A percentile compares a stretch with the other conserved stretches of the same genome.
Evolutionary conservation across 176 grass and related monocot species (phyloP).

Genomic region (Rhipidocladum racemiflorum): DNA sequence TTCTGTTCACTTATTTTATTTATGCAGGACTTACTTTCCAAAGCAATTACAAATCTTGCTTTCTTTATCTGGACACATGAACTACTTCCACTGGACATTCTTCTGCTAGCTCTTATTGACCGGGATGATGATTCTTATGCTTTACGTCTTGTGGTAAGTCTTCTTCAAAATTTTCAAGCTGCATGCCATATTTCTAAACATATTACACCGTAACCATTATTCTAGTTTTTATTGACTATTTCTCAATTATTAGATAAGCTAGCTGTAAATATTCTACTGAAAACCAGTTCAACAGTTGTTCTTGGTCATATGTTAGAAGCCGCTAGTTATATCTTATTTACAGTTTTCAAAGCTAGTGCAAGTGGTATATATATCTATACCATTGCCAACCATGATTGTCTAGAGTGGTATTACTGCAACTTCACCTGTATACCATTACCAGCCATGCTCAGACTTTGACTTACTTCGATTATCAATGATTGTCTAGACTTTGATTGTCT

Average conservation of each 20-base stretch:
- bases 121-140: conserved; percentile 95
- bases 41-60: conserved; percentile 81
- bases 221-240: conserved; percentile 13
- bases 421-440: not conserved
- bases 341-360: not conserved
- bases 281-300: conserved; percentile 17
- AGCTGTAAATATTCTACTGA: conserved; percentile 12
- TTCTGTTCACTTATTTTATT: conserved; percentile 26
- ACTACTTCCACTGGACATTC: conserved; percentile 90
- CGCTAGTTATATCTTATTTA: conserved; percentile 14
- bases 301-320: not conserved
- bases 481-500: too few relatives aligned
- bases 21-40: conserved; percentile 78
- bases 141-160: conserved; percentile 82
- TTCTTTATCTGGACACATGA: conserved; percentile 97
- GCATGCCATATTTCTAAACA: conserved; percentile 15
- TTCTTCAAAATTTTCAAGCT: conserved; percentile 20
- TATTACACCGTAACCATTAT: not conserved
- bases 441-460: not conserved
- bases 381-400: not conserved
- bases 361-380: not conserved
- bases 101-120: conserved; percentile 93
- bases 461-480: conserved; percentile 22
- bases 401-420: not conserved
- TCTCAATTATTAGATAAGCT: conserved; percentile 1